Evolutionary conservation across 2,329 filamentous ascomycete species (phyloP).

Genomic region (Alternaria ventricosa): DNA sequence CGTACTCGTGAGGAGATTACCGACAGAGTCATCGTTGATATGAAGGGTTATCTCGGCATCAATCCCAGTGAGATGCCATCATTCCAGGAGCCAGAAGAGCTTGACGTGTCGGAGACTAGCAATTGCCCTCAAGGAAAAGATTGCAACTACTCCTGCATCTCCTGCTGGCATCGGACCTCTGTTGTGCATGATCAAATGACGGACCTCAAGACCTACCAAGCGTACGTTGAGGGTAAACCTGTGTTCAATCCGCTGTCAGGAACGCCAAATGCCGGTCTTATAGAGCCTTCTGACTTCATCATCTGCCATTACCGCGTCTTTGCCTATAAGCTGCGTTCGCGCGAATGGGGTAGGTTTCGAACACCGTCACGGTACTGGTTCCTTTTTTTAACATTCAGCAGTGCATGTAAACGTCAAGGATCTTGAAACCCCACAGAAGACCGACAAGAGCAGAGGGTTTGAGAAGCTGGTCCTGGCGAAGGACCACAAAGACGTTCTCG

Average conservation of each 20-base stretch:
- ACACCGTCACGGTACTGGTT: background rate
- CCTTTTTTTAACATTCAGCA: background rate
- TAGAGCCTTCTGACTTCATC: background rate
- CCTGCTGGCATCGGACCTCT: background rate
- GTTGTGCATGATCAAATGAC: background rate
- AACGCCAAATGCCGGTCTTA: background rate
- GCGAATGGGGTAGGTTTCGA: background rate
- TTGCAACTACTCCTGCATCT: rapidly evolving
- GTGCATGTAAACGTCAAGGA: background rate
- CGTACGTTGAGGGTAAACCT: background rate
- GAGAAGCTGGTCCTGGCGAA: background rate
- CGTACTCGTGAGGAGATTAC: background rate
- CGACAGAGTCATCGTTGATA: background rate
- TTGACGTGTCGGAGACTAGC: background rate
- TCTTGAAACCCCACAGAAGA: background rate
- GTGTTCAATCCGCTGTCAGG: background rate
- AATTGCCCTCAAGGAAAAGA: background rate
- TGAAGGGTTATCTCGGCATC: background rate
- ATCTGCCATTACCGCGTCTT: background rate
- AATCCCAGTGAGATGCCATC: background rate
- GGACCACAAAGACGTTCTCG: background rate
- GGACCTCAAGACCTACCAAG: background rate
- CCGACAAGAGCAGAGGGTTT: background rate
- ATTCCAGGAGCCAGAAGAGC: background rate
- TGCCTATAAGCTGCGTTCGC: background rate